Base-by-base conservation (phyloP, 2,329 filamentous ascomycete species). In the Aspergillus texensis region DNA sequence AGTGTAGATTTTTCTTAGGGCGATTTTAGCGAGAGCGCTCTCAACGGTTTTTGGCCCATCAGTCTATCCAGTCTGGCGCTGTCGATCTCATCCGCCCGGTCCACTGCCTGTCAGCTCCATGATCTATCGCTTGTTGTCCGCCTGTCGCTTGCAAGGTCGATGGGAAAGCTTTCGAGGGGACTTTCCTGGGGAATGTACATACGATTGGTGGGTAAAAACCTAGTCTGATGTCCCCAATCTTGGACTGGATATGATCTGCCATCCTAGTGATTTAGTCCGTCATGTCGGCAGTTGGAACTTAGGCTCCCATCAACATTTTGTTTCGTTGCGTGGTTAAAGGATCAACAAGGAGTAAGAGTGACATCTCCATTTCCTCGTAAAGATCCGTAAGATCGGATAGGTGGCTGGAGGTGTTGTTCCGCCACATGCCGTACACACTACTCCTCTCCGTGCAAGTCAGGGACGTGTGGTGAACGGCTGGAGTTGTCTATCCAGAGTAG, bases 11-110 rank as follows among this genome's bases (percentile, higher is more conserved):
- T 45, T 45, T 34, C 32, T 34, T 11, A 5, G 43, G 21, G 43
- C n/a, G 26, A 9, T 12, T 32, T 62, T 60, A 64, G 62, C 63
- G 57, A 62, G 52, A 28, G 30, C 26, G 58, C n/a, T 57, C 39
- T 41, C 16, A 69, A 69, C 67, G 62, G 66, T 65, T 59, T 54
- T 57, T 62, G 54, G 53, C 59, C 63, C 57, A 59, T 61, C 48
- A 54, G 53, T 62, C 62, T 53, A 59, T 57, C 30, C 43, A 21
- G 48, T 57, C 45, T 69, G 60, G 61, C 34, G 58, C 62, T 65
- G 66, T 67, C 63, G 66, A 69, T 69, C 66, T 60, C 48, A 56
- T 61, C 62, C 55, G 45, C 30, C 52, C 26, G 66, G 46, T 57
- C 64, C 56, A 62, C 63, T 60, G 56, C 53, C 55, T 26, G 57